phyloP scores from a whole-genome alignment of 1,284 basidiomycete species.

The Peniophora sp. region DNA sequence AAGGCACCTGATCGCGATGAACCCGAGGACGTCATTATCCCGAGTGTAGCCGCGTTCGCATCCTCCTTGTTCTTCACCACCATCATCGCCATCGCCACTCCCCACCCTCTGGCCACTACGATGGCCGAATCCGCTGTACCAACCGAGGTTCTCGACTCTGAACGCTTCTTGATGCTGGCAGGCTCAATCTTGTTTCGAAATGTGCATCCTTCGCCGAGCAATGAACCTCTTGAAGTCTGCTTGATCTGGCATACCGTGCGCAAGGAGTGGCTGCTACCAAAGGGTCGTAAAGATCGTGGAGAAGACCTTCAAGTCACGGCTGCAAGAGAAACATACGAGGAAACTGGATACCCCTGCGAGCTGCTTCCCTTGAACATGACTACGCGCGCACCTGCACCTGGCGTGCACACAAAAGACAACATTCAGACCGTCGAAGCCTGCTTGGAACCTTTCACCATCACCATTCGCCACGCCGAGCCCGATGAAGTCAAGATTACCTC shows the following conservation, averaged over 20 bases:
- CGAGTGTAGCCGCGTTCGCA: too few species aligned
- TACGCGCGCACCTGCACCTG: conserved; percentile 31
- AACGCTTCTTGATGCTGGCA: conserved; percentile 10
- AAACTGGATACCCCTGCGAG: conserved; percentile 46
- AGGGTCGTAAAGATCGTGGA: conserved; percentile 49
- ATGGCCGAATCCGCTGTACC: not conserved
- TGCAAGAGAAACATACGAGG: conserved; percentile 50
- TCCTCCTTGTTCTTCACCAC: too few species aligned
- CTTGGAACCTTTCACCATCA: conserved; percentile 29
- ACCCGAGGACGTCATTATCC: too few species aligned
- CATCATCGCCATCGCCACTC: too few species aligned
- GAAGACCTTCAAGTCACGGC: conserved; percentile 41
- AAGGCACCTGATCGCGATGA: too few species aligned
- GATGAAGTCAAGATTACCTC: conserved; percentile 34
- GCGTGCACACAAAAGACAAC: conserved; percentile 21
- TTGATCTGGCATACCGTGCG: conserved; percentile 9
- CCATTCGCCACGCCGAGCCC: conserved; percentile 21
- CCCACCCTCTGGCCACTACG: too few species aligned
- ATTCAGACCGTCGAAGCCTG: conserved; percentile 15
- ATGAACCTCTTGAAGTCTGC: conserved; percentile 9
- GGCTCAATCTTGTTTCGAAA: conserved; percentile 11
- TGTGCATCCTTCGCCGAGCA: conserved; percentile 1
- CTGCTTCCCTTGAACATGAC: conserved; percentile 21
- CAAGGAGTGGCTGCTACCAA: conserved; percentile 43
- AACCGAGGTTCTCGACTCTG: not conserved